Evolutionary conservation across 352 stramenopile genomes (phyloP), one percentile per base, ranked within the genome.

Genomic region (Phytophthora macrochlamydospora): DNA sequence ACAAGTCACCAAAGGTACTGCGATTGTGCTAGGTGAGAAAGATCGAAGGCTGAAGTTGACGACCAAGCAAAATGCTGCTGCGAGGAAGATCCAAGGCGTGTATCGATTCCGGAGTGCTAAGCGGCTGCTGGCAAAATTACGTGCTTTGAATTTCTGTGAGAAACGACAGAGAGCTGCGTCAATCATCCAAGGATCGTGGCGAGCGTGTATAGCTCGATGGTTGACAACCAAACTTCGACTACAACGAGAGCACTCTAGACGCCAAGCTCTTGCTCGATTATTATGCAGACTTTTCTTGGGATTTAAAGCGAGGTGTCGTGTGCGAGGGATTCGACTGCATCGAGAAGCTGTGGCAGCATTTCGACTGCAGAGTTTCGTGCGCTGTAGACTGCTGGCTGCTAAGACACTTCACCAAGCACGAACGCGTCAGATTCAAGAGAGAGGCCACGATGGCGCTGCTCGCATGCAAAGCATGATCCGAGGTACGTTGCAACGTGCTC

Each of bases 11-110:
- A 81, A 78, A 31, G 84, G 81, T 14, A 91, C 84, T 0, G 80
- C 79, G 3, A 81, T 92, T 35, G 81, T 92, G 8, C 58, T 83
- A 0, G 80, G 79, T 18, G 79, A 92, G 51, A 87, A 85, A 43
- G 81, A 91, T 12, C 69, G 81, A 8, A 69, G 70, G 0, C 55
- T 71, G 3, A 66, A 73, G 0, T 14, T 79, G 24, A 49, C 72
- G 2, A 50, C 32, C 2, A 60, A 65, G 18, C 71, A 79, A 1
- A 71, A 58, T 4, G 53, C 57, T 0, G 78, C 81, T 2, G 79
- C 76, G 0, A 13, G 13, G 0, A 51, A 43, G 2, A 75, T 92
- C 14, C 84, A 91, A 53, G 62, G 30, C 7, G 51, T 14, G 0
- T 91, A 84, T 48, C 70, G 69, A 1, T 14, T 49, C 5, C 87